A percentile compares a stretch with the other conserved stretches of the same genome.
Conservation (phyloP, 768 basidiomycete genomes). For the Hypholoma fasciculare region DNA sequence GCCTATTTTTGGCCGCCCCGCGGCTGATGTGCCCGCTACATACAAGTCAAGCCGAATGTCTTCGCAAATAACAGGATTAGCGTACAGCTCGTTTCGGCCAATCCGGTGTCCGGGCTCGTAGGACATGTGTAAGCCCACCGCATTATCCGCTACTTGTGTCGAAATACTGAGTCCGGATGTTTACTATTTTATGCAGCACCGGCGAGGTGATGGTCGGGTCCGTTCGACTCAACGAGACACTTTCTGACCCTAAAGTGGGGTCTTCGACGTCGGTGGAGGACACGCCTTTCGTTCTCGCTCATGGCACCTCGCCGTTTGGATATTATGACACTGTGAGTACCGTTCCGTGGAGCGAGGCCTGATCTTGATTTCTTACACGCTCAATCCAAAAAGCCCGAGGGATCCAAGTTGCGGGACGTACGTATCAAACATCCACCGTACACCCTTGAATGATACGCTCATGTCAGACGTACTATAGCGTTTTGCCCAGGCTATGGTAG, state of each 20-base stretch:
- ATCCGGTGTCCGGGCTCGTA: slow-evolving; percentile 26
- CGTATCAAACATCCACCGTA: too few relatives aligned
- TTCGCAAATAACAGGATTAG: slow-evolving; percentile 21
- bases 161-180: too few relatives aligned
- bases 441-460: too few relatives aligned
- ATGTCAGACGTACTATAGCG: slow-evolving; percentile 9
- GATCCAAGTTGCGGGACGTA: too few relatives aligned
- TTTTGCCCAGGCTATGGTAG: slow-evolving; percentile 31
- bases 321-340: slow-evolving; percentile 6
- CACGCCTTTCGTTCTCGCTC: slow-evolving; percentile 2
- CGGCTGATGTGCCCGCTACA: neutral
- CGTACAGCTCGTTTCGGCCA: slow-evolving; percentile 29
- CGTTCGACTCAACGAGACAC: slow-evolving; percentile 3
- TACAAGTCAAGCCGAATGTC: neutral
- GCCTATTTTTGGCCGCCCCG: neutral
- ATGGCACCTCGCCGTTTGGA: slow-evolving; percentile 2
- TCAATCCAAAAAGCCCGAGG: too few relatives aligned
- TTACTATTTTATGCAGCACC: slow-evolving; percentile 2
- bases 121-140: slow-evolving; percentile 23
- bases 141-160: too few relatives aligned
- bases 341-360: too few relatives aligned
- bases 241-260: slow-evolving; percentile 4
- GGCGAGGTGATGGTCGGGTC: neutral
- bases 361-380: too few relatives aligned
- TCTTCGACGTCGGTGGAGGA: slow-evolving; percentile 5